Conservation (phyloP, 495 filamentous ascomycete species). For the Aspergillus biplanus region DNA sequence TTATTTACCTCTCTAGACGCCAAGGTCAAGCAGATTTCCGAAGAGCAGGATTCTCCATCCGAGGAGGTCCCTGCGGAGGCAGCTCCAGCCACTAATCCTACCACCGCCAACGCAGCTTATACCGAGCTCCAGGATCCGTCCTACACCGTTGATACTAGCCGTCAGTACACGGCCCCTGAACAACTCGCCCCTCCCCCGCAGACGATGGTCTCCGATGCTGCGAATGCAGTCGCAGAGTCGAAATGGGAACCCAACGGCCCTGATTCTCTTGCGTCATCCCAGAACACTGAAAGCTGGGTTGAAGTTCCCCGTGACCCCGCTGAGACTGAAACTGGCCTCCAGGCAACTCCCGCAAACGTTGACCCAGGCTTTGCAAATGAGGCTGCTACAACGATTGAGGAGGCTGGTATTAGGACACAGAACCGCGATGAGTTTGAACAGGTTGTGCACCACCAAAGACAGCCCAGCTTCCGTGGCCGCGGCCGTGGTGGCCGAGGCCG, state of each 20-base stretch:
- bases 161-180: slow-evolving; percentile 26
- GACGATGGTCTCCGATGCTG: slow-evolving; percentile 61
- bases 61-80: slow-evolving; percentile 36
- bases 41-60: slow-evolving; percentile 39
- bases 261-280: slow-evolving; percentile 45
- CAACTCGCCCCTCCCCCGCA: slow-evolving; percentile 51
- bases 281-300: slow-evolving; percentile 74
- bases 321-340: slow-evolving; percentile 71
- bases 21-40: slow-evolving; percentile 64
- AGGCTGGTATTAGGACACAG: slow-evolving; percentile 64
- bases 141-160: slow-evolving; percentile 26
- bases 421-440: slow-evolving; percentile 72
- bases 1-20: slow-evolving; percentile 51
- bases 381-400: slow-evolving; percentile 18
- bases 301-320: slow-evolving; percentile 73
- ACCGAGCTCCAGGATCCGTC: slow-evolving; percentile 67
- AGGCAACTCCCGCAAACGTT: slow-evolving; percentile 59
- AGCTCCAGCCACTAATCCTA: slow-evolving; percentile 67
- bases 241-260: slow-evolving; percentile 64
- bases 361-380: slow-evolving; percentile 29
- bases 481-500: slow-evolving; percentile 54
- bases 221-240: slow-evolving; percentile 68
- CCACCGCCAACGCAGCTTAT: slow-evolving; percentile 72
- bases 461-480: slow-evolving; percentile 56
- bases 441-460: slow-evolving; percentile 59